phyloP scores from a whole-genome alignment of 257 asterid genomes.

The Ilex aquifolium region DNA sequence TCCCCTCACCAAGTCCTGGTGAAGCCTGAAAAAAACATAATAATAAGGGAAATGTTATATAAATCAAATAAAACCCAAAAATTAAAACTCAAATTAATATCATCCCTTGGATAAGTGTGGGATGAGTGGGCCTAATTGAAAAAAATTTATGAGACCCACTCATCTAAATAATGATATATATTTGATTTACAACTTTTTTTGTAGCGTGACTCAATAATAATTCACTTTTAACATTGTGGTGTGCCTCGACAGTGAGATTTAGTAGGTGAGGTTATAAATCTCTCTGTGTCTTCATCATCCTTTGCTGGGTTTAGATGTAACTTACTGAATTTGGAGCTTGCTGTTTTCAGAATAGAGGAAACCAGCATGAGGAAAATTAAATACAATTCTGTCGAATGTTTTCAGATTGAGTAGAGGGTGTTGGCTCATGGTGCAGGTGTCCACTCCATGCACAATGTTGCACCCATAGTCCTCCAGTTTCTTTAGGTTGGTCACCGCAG shows the following conservation, averaged over 20 bases:
- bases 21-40: conserved; percentile 18
- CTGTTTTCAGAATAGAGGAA: neutral
- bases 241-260: neutral
- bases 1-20: conserved; percentile 22
- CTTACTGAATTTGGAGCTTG: conserved; percentile 21
- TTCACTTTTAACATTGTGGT: too few species aligned
- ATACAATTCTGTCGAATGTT: conserved; percentile 30
- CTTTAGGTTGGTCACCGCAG: conserved; percentile 11
- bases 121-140: neutral
- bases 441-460: conserved; percentile 20
- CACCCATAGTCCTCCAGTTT: conserved; percentile 22
- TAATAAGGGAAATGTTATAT: too few species aligned
- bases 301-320: neutral
- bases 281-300: neutral
- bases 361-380: conserved; percentile 38
- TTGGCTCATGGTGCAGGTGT: conserved; percentile 18
- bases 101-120: too few species aligned
- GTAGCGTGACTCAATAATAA: too few species aligned
- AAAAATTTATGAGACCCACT: neutral
- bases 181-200: too few species aligned
- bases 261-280: neutral
- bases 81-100: too few species aligned
- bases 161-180: too few species aligned
- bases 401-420: neutral
- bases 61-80: too few species aligned